phyloP scores from a whole-genome alignment of 139 green algal species.

The Coelastrella sp. region DNA sequence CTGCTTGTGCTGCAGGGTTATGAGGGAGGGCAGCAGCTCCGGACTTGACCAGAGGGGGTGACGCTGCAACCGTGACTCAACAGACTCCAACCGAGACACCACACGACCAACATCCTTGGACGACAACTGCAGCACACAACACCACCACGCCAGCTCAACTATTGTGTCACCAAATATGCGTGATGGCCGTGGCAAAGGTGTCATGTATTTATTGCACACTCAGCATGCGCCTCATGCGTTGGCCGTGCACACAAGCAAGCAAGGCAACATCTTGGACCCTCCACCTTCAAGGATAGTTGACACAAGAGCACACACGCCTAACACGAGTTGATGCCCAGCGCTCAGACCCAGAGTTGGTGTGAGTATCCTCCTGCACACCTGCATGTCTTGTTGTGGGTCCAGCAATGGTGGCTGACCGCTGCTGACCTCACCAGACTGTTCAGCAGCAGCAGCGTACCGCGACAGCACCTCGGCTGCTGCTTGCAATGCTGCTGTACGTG shows the following conservation, averaged over 20 bases:
- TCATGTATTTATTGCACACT: too few relatives aligned
- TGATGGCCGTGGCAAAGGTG: background rate
- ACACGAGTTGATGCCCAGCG: background rate
- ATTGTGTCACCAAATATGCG: background rate
- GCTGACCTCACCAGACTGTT: background rate
- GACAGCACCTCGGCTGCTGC: constrained; percentile 42
- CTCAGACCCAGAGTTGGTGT: background rate
- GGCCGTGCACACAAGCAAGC: too few relatives aligned
- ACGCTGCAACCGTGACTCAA: background rate
- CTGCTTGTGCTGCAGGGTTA: constrained; percentile 48
- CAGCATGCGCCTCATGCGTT: too few relatives aligned
- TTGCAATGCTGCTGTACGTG: constrained; percentile 42
- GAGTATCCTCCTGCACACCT: constrained; percentile 36
- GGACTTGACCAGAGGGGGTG: constrained; percentile 27
- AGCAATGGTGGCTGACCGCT: constrained; percentile 70
- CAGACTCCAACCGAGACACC: constrained; percentile 14
- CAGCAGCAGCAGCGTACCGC: constrained; percentile 49
- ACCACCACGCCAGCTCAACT: background rate
- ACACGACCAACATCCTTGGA: constrained; percentile 2
- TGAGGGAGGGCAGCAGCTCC: background rate
- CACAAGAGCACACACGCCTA: background rate
- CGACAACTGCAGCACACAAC: constrained; percentile 7
- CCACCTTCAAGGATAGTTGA: background rate
- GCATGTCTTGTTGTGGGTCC: constrained; percentile 82
- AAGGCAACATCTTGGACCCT: too few relatives aligned